Base-by-base conservation (phyloP, 1,139 yeast species). In the Blastobotrys arbuscula region DNA sequence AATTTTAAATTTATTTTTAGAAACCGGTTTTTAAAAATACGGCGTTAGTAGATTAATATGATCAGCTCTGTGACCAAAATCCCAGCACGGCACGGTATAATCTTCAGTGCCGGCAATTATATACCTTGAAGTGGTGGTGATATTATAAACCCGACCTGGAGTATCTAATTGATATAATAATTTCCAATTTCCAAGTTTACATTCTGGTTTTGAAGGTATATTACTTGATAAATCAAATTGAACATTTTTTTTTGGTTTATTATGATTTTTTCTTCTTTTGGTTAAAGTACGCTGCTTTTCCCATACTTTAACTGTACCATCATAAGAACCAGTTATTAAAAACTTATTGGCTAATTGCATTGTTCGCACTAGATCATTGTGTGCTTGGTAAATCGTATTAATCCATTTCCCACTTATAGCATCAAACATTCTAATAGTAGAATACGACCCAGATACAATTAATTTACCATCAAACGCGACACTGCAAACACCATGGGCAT, bases 321-420 rank as follows among this genome's bases (percentile, higher is more conserved):
- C 53, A 40, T 50, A 48, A 13, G 53, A 50, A 4, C 49, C 53
- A 16, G 48, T 37, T 7, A 48, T 39, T n/a, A 50, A 43, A 19
- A 35, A 24, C 19, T 44, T 38, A 20, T 40, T 43, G 18, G 42
- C 39, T 16, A 45, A 35, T 2, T 24, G 16, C 16, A 50, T 38
- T 9, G 47, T 47, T 2, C 53, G 49, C n/a, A 50, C 49, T n/a
- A 48, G 39, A 10, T 41, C 44, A 15, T 42, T 23, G 35, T 50
- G 53, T 10, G 53, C 53, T 8, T 48, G 42, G 38, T 42, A 48
- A 10, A 50, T 48, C 16, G 48, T 50, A 26, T 20, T 44, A 8
- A 48, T 9, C 48, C 50, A 44, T 2, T 34, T 28, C 18, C 44
- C 48, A 6, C 44, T 50, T 8, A 3, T 19, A 9, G 42, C 42